These are phyloP conservation scores for Isabelozyma gotoi DNA, from an alignment of 805 yeast species.

Conservation along the genomic window DNA sequence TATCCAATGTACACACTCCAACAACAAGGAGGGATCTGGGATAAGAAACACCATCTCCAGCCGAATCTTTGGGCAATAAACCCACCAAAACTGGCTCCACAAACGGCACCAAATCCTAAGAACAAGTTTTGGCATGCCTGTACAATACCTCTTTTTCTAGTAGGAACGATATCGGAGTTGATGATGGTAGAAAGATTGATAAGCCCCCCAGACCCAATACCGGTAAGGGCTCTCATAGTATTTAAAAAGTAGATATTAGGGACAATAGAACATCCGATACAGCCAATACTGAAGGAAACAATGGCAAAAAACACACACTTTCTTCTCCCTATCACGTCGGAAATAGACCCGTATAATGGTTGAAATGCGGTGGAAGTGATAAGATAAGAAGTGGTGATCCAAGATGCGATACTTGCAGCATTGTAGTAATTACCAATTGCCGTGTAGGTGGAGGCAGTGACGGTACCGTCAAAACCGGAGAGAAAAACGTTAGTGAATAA, in stretches of 20 bases:
- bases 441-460: conserved; percentile 49
- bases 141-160: conserved; percentile 36
- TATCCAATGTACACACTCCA: conserved; percentile 35
- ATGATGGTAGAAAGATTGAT: conserved; percentile 37
- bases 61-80: conserved; percentile 50
- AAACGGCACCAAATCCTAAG: conserved; percentile 49
- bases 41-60: conserved; percentile 64
- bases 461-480: conserved; percentile 48
- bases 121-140: conserved; percentile 40
- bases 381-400: conserved; percentile 44
- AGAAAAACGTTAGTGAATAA: conserved; percentile 39
- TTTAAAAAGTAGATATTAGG: conserved; percentile 24
- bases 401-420: conserved; percentile 34
- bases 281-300: conserved; percentile 30
- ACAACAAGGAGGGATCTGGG: conserved; percentile 53
- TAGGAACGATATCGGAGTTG: conserved; percentile 36
- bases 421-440: conserved; percentile 43
- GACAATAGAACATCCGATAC: conserved; percentile 35
- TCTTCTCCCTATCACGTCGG: conserved; percentile 38
- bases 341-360: conserved; percentile 40
- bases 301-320: conserved; percentile 34
- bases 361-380: conserved; percentile 42
- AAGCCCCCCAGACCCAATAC: conserved; percentile 44
- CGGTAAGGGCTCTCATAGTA: conserved; percentile 36
- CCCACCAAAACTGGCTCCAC: conserved; percentile 70